A percentile compares a stretch with the other conserved stretches of the same genome.
Evolutionary conservation across 208 protist species (phyloP).

Genomic region (Trichomonas vaginalis): DNA sequence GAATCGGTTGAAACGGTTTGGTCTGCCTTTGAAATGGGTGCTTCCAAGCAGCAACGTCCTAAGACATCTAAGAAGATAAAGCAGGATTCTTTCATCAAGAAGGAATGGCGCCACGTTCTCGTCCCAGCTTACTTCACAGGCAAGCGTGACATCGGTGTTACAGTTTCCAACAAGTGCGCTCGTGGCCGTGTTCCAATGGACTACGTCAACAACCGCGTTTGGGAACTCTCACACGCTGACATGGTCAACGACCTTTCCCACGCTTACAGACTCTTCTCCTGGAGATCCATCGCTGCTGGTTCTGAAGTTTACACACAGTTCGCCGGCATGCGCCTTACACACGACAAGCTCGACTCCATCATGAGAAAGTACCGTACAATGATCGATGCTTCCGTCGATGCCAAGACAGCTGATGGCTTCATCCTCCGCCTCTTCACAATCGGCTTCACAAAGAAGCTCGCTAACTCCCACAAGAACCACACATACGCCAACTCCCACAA

Average conservation of each 20-base stretch:
- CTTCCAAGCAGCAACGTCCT: neutral
- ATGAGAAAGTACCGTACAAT: slow-evolving; percentile 93
- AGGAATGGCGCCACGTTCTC: slow-evolving; percentile 5
- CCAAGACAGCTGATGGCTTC: slow-evolving; percentile 87
- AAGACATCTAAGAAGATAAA: slow-evolving; percentile 3
- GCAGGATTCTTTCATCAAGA: slow-evolving; percentile 20
- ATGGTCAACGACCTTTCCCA: neutral
- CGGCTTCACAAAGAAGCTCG: slow-evolving; percentile 79
- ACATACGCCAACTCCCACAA: slow-evolving; percentile 70
- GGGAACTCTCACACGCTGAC: neutral
- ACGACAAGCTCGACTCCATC: slow-evolving; percentile 74
- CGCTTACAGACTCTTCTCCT: neutral
- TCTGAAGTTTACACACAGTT: slow-evolving; percentile 87
- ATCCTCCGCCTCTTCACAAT: slow-evolving; percentile 81
- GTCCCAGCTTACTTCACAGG: slow-evolving; percentile 4
- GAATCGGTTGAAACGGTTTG: neutral
- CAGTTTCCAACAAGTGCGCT: neutral
- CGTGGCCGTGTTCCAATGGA: neutral
- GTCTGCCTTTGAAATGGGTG: slow-evolving; percentile 5
- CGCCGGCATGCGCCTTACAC: slow-evolving; percentile 87
- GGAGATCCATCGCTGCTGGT: slow-evolving; percentile 50
- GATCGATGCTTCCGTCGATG: slow-evolving; percentile 74
- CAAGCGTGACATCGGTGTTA: slow-evolving; percentile 8
- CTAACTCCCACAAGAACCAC: slow-evolving; percentile 73
- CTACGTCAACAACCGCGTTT: neutral